A percentile compares a stretch with the other conserved stretches of the same genome.
These are phyloP conservation scores for Xylaria arbuscula DNA, from an alignment of 2,329 filamentous ascomycete genomes.

Conservation along the genomic window DNA sequence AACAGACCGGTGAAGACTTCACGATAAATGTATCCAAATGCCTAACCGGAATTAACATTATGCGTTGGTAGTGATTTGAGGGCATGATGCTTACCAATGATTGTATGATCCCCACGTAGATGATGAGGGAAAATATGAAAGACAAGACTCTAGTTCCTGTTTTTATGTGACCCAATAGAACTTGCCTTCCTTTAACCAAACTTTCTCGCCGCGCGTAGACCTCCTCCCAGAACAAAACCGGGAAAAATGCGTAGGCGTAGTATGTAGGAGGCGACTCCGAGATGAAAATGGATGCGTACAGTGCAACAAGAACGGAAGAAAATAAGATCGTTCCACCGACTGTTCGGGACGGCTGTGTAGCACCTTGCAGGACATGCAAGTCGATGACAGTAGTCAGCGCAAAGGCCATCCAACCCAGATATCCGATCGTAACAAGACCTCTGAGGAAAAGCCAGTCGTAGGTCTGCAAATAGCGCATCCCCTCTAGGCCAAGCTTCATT, in stretches of 20 bases:
- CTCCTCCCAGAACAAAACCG: slow-evolving; percentile 96
- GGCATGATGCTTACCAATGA: slow-evolving; percentile 69
- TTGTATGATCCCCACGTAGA: slow-evolving; percentile 81
- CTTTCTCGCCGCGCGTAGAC: slow-evolving; percentile 82
- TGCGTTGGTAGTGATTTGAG: background rate
- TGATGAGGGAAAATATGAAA: slow-evolving; percentile 70
- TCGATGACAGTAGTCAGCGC: slow-evolving; percentile 90
- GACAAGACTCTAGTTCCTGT: slow-evolving; percentile 67
- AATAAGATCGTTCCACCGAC: slow-evolving; percentile 72
- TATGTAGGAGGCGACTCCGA: slow-evolving; percentile 86
- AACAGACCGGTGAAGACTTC: slow-evolving; percentile 88
- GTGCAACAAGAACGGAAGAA: slow-evolving; percentile 75
- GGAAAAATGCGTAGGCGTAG: slow-evolving; percentile 92
- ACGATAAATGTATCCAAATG: slow-evolving; percentile 90
- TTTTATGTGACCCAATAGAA: slow-evolving; percentile 76
- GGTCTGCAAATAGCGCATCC: slow-evolving; percentile 92
- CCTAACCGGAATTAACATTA: slow-evolving; percentile 60
- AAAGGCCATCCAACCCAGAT: slow-evolving; percentile 95
- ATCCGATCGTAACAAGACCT: slow-evolving; percentile 87
- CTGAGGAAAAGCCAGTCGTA: slow-evolving; percentile 98
- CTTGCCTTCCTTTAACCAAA: slow-evolving; percentile 71
- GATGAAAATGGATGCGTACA: slow-evolving; percentile 83
- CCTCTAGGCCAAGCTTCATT: slow-evolving; percentile 80
- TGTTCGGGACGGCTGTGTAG: slow-evolving; percentile 72
- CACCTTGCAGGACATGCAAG: slow-evolving; percentile 82